phyloP scores from a whole-genome alignment of 768 basidiomycete genomes.

The Fibroporia radiculosa region DNA sequence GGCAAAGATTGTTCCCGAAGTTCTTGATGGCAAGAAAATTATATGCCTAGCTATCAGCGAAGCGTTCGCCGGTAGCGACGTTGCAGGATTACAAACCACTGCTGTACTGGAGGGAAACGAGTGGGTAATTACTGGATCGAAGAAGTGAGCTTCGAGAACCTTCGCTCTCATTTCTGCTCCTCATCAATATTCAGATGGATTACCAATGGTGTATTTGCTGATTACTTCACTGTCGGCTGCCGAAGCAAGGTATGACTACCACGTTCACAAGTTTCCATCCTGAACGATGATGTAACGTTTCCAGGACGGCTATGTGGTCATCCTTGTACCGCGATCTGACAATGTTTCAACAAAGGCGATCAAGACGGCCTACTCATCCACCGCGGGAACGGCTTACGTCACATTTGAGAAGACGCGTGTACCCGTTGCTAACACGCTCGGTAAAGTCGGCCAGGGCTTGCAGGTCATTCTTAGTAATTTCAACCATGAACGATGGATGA shows the following conservation, averaged over 20 bases:
- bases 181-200: constrained; percentile 59
- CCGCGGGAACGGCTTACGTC: constrained; percentile 86
- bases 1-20: constrained; percentile 62
- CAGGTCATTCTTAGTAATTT: constrained; percentile 79
- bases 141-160: constrained; percentile 59
- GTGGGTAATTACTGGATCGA: constrained; percentile 89
- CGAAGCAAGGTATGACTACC: constrained; percentile 47
- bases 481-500: constrained; percentile 90
- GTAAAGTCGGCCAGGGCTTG: constrained; percentile 78
- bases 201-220: constrained; percentile 78
- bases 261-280: not conserved
- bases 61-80: constrained; percentile 88
- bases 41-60: constrained; percentile 90
- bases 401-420: constrained; percentile 77
- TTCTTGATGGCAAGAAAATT: constrained; percentile 73
- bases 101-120: constrained; percentile 79
- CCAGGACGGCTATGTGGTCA: constrained; percentile 66
- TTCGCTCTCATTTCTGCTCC: not conserved
- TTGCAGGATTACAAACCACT: constrained; percentile 76
- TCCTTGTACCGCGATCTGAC: constrained; percentile 65
- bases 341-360: constrained; percentile 80
- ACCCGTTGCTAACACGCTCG: constrained; percentile 82
- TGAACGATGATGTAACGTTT: not conserved
- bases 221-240: constrained; percentile 80
- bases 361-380: constrained; percentile 87